Evolutionary conservation across 2,329 filamentous ascomycete genomes (phyloP), one percentile per base, ranked within the genome.

Genomic region (Purpureocillium lavendulum): DNA sequence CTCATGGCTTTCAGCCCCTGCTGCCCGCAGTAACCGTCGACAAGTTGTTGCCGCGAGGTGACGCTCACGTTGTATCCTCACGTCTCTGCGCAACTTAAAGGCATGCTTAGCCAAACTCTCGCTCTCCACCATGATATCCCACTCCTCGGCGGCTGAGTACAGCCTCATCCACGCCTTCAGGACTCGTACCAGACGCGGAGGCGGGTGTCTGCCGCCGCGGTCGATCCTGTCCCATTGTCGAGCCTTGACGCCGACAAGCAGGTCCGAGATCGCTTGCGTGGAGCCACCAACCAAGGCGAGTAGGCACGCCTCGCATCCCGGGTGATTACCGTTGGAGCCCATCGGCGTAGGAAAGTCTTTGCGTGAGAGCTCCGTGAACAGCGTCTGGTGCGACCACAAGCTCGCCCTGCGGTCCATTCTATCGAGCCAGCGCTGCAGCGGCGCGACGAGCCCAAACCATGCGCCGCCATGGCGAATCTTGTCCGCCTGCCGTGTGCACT

Each of bases 281-380:
- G 62, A 59, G 0, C 66, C 67, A 2, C 73, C 73, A 1, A 79
- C 49, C 3, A 60, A 58, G 2, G 69, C 62, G 11, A 78, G 52
- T 21, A 73, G 66, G 44, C 75, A 79, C 2, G 71, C 73, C 48
- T 75, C 67, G 45, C 75, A 79, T 2, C 41, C 21, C 21, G 6
- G 5, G 21, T 10, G 6, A 6, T 10, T n/a, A 12, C 59, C 55
- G 7, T 52, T 59, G 24, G 45, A 40, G 4, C 69, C 53, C 10
- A 44, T 36, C 7, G 44, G 49, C 29, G 59, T 49, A 17, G 17
- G 31, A 16, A 46, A 51, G 45, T 21, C 6, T 11, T 49, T 32
- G 14, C 48, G 43, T 42, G 70, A 71, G 3, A 61, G 46, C 1
- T 50, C 38, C 1, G 53, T 48, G 2, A 53, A 47, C 13, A 70